These are phyloP conservation scores for Meyerozyma smithsonii DNA, from an alignment of 1,139 yeast genomes.

Conservation along the genomic window DNA sequence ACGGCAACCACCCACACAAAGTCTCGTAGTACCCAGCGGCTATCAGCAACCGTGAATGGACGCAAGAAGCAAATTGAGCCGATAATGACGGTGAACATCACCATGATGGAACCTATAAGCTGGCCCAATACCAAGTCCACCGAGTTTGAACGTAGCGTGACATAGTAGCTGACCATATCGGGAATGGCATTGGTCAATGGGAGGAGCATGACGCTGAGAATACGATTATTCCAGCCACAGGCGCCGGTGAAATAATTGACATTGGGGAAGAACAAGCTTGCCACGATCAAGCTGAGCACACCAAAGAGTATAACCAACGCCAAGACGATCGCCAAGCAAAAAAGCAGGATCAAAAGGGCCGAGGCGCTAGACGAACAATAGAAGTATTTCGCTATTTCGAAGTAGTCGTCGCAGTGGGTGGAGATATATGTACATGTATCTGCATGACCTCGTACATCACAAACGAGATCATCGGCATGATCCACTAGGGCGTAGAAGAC, in stretches of 20 bases:
- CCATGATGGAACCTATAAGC: constrained; percentile 34
- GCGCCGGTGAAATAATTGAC: constrained; percentile 25
- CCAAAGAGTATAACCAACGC: constrained; percentile 18
- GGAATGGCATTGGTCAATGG: constrained; percentile 40
- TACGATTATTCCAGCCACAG: constrained; percentile 25
- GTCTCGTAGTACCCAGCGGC: constrained; percentile 23
- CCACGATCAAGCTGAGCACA: constrained; percentile 31
- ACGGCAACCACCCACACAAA: constrained; percentile 31
- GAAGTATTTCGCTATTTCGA: constrained; percentile 20
- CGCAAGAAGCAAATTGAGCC: constrained; percentile 29
- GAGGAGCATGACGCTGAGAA: constrained; percentile 32
- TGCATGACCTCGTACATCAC: constrained; percentile 1
- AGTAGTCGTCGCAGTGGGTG: constrained; percentile 24
- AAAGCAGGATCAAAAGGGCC: not conserved
- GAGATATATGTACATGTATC: constrained; percentile 19
- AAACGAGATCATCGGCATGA: not conserved
- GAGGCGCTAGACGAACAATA: constrained; percentile 21
- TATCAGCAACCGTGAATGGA: constrained; percentile 20
- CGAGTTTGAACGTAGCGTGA: constrained; percentile 26
- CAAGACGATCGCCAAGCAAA: constrained; percentile 8
- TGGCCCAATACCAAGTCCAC: constrained; percentile 39
- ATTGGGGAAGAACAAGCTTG: constrained; percentile 31
- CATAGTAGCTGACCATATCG: constrained; percentile 35
- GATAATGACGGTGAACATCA: constrained; percentile 33
- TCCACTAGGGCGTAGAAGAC: not conserved